Evolutionary conservation across 768 basidiomycete species (phyloP), one percentile per base, ranked within the genome.

Genomic region (Russula compacta): DNA sequence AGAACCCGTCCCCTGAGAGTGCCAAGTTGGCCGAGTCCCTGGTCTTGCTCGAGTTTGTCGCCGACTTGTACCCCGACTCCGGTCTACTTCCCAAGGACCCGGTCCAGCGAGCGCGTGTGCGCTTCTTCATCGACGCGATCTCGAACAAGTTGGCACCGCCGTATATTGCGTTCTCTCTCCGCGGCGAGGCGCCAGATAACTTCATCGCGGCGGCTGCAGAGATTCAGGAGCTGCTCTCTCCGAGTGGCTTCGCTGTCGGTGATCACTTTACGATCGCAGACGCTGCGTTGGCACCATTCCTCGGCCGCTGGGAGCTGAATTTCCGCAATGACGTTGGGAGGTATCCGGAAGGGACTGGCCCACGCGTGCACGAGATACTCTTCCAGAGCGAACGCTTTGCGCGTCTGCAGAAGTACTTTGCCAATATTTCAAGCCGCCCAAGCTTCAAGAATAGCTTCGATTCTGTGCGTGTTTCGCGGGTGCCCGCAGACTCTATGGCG

Each of bases 41-140:
- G 29, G 71, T 85, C 38, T 78, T 85, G 51, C 72, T 85, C 55
- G 83, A 86, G 67, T 82, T 85, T 69, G 69, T 85, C 55, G 81
- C 82, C 2, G 84, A 84, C 67, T 69, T 84, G 48, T 79, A 75
- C 67, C 77, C 78, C 0, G 66, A 73, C 47, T 74, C 78, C 24
- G 48, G 58, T 12, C 73, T 84, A 15, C 75, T 82, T 14, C 83
- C 85, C 0, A 68, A 71, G 5, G 80, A 83, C 66, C 81, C 81
- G 0, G 76, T 85, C 42, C 64, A 68, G 11, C 79, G 82, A 36
- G 84, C 85, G 40, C 73, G 77, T 53, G 77, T 75, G 15, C 81
- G 83, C 15, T 80, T 86, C 70, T 83, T 85, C 71, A 76, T 80
- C 66, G 82, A 85, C 58, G 71, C 74, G 1, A 72, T 81, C 21